These are phyloP conservation scores for Fusarium coicis DNA, from an alignment of 2,329 filamentous ascomycete species.

Conservation along the genomic window DNA sequence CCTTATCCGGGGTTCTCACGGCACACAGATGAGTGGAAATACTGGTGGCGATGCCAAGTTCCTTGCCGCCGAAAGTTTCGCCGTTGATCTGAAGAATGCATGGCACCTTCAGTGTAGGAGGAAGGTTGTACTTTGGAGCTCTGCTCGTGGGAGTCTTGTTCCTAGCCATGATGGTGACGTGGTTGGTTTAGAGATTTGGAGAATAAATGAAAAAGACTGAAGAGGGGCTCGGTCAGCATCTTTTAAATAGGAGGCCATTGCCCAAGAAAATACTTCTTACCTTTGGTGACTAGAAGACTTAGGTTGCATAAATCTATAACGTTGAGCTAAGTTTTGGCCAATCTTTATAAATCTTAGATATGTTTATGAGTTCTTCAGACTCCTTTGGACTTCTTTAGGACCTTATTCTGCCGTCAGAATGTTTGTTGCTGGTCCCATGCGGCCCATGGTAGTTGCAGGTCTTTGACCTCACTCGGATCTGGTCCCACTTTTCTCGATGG, in stretches of 20 bases:
- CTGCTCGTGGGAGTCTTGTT: background rate
- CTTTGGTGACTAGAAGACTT: too few relatives aligned
- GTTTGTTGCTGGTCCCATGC: background rate
- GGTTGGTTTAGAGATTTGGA: too few relatives aligned
- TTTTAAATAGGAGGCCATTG: too few relatives aligned
- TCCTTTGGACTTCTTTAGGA: background rate
- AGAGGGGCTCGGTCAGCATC: too few relatives aligned
- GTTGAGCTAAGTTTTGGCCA: background rate
- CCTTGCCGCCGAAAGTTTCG: background rate
- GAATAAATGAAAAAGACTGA: background rate
- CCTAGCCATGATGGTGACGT: background rate
- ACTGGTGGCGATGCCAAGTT: rapidly evolving
- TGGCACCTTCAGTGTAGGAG: background rate
- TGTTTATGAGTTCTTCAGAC: rapidly evolving
- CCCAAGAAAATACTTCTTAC: too few relatives aligned
- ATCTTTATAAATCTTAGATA: rapidly evolving
- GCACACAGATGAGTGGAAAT: background rate
- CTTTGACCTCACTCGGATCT: too few relatives aligned
- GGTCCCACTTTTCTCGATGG: background rate
- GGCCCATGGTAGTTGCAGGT: too few relatives aligned
- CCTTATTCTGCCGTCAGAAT: background rate
- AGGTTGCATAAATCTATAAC: too few relatives aligned
- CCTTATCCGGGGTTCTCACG: rapidly evolving
- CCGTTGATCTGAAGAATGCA: background rate
- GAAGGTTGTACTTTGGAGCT: background rate